A percentile compares a stretch with the other conserved stretches of the same genome.
phyloP scores from a whole-genome alignment of 495 filamentous ascomycete species.

The Darksidea phi region DNA sequence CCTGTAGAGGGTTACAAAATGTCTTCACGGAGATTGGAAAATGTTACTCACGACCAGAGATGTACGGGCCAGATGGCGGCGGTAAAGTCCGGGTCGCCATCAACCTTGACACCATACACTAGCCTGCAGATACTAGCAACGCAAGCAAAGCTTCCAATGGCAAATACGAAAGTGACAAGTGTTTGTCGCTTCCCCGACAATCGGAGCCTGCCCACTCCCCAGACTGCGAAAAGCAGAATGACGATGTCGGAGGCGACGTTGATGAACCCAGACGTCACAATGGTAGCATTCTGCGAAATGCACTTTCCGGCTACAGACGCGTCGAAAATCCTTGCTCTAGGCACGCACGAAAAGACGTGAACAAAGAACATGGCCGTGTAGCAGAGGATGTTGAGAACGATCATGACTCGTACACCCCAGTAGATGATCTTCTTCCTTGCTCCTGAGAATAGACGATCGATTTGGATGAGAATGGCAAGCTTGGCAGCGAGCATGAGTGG shows the following conservation, averaged over 20 bases:
- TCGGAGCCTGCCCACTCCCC: conserved; percentile 1
- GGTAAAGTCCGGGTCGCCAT: conserved; percentile 1
- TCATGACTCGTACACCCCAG: conserved; percentile 18
- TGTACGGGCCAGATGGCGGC: not conserved
- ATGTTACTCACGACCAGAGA: conserved; percentile 9
- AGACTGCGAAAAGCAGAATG: conserved; percentile 6
- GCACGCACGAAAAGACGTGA: conserved; percentile 10
- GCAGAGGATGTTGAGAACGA: conserved; percentile 20
- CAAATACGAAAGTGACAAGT: not conserved
- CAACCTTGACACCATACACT: conserved; percentile 3
- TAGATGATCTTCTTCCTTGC: conserved; percentile 9
- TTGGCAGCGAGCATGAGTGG: conserved; percentile 15
- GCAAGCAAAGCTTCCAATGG: conserved; percentile 4
- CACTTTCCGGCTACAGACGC: not conserved
- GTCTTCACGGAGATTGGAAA: not conserved
- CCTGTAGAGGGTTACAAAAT: not conserved
- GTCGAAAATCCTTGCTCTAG: conserved; percentile 13
- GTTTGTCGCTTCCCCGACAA: not conserved
- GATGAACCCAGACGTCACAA: not conserved
- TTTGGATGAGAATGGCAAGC: conserved; percentile 13
- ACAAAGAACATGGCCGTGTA: conserved; percentile 25
- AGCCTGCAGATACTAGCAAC: not conserved
- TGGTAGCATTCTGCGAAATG: not conserved
- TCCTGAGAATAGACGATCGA: conserved; percentile 25
- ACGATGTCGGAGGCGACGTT: conserved; percentile 5